Conservation (phyloP, 2,329 filamentous ascomycete species). For the Lomentospora prolificans region DNA sequence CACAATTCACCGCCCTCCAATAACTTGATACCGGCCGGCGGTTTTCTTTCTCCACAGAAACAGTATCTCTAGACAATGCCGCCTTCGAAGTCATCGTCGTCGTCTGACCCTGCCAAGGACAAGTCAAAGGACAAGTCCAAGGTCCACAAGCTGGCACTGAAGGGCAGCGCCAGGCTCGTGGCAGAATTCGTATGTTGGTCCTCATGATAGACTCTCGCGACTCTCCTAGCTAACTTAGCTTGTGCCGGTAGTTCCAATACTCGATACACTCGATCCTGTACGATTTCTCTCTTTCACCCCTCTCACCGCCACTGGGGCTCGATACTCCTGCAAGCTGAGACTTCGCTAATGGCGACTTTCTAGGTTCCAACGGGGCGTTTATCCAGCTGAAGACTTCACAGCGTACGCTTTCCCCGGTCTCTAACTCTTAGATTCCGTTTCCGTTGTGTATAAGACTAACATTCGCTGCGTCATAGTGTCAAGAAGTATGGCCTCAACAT, state of each 20-base stretch:
- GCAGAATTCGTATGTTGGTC: conserved; percentile 74
- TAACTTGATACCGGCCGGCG: no score
- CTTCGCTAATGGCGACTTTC: not conserved
- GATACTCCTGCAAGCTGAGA: not conserved
- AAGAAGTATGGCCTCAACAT: conserved; percentile 99
- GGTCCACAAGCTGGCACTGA: conserved; percentile 87
- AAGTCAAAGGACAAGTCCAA: conserved; percentile 65
- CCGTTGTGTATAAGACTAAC: not conserved
- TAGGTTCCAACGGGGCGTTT: conserved; percentile 75
- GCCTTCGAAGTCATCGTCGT: conserved; percentile 5
- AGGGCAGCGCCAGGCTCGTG: conserved; percentile 75
- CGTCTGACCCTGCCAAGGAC: conserved; percentile 9
- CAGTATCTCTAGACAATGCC: conserved; percentile 1
- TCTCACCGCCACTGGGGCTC: not conserved
- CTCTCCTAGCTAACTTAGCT: not conserved
- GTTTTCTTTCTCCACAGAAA: no score
- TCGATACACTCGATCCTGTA: conserved; percentile 95
- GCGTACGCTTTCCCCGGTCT: conserved; percentile 46
- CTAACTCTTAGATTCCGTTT: not conserved
- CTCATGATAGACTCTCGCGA: conserved; percentile 31
- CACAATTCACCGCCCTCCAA: not conserved
- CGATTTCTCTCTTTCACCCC: no score
- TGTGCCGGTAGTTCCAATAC: conserved; percentile 67
- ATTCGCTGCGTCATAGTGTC: conserved; percentile 48
- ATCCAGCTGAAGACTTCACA: conserved; percentile 94